Conservation (phyloP, 257 asterid genomes). For the Asclepias syriaca region DNA sequence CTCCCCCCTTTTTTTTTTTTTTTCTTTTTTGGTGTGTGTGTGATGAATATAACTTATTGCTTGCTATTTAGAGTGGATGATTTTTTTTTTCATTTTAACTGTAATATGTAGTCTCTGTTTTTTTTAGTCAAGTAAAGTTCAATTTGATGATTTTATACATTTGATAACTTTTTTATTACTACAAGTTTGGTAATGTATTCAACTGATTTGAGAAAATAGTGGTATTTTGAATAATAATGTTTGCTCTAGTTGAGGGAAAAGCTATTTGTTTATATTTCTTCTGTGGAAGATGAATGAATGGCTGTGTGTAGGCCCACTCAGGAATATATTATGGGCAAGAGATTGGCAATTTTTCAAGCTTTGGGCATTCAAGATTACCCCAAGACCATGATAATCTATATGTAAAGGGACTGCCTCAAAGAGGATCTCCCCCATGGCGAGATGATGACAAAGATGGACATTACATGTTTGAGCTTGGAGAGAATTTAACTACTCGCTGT, state of each 20-base stretch:
- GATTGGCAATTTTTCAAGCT: conserved; percentile 46
- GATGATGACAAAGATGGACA: conserved; percentile 59
- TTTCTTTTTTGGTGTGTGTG: not conserved
- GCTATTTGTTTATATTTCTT: conserved; percentile 13
- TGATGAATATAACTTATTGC: not conserved
- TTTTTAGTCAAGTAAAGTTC: not conserved
- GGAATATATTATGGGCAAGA: conserved; percentile 49
- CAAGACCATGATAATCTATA: conserved; percentile 33
- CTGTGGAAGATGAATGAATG: conserved; percentile 31
- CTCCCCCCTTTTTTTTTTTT: too few species aligned
- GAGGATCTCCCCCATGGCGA: conserved; percentile 59
- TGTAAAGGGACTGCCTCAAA: conserved; percentile 41
- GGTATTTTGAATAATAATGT: conserved; percentile 9
- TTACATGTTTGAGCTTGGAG: conserved; percentile 56
- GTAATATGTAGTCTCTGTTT: not conserved
- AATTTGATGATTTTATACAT: not conserved
- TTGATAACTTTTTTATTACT: not conserved
- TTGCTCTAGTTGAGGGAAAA: conserved; percentile 19
- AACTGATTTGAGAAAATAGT: not conserved
- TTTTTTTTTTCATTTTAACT: not conserved
- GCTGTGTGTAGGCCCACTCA: conserved; percentile 51
- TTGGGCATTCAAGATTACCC: conserved; percentile 44
- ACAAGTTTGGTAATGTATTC: not conserved
- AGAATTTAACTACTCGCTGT: conserved; percentile 58
- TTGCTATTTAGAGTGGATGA: not conserved